Base-by-base conservation (phyloP, 305 asterid genomes). In the Ajuga reptans region DNA sequence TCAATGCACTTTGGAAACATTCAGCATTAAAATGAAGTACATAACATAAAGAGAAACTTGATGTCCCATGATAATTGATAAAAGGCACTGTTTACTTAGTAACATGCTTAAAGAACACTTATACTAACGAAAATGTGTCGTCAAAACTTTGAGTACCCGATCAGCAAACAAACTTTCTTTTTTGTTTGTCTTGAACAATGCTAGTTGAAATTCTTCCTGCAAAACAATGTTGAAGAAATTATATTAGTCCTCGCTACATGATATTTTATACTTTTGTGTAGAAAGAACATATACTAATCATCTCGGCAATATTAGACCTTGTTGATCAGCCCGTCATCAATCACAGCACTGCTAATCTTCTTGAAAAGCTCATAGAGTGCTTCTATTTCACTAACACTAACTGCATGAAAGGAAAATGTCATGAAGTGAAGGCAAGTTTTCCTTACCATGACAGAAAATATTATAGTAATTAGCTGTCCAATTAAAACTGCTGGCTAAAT, bases 261-360 rank as follows among this genome's bases (percentile, higher is more conserved):
- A 63, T 49, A 69, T 64, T 11, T 46, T 49, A 64, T 45, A 45
- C 50, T 27, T 60, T 49, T 53, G 37, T 21, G 42, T 8, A 46
- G 34, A 55, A 34, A 47, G 29, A 66, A 73, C 54, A 45, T 10
- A 41, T 15, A 72, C 31, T 34, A 11, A 33, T 47, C 50, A 74
- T 51, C 52, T 42, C 11, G 6, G 33, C 33, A 64, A 70, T 54
- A 12, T 6, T 46, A 42, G 66, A 92, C 98, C 98, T 92, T 92
- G 82, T 90, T 92, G 80, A 92, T 92, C 71, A 92, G 79, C 75
- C 98, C 98, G 69, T 92, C 98, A 82, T 92, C 98, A 75, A 88
- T 92, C 79, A 92, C 97, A 66, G 96, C 97, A 82, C 97, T 92
- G 89, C 98, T 92, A 34, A 92, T 92, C 95, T 90, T 92, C 89